These are phyloP conservation scores for Xylaria castorea DNA, from an alignment of 495 filamentous ascomycete species.

Conservation along the genomic window DNA sequence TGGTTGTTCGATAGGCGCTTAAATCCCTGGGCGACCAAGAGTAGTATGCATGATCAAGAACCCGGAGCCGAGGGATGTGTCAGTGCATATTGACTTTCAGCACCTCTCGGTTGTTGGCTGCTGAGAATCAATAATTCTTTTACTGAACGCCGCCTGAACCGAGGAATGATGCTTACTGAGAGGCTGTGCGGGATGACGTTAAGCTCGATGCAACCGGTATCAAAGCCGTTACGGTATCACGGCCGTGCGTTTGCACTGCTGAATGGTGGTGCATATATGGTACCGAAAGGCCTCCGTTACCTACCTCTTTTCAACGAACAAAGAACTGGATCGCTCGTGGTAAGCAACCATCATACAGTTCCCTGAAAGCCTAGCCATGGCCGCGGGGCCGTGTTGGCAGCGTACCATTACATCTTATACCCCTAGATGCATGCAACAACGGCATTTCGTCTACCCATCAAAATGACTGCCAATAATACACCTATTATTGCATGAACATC, in stretches of 20 bases:
- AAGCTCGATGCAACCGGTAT: background rate
- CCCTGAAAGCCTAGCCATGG: background rate
- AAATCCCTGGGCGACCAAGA: background rate
- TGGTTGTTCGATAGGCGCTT: background rate
- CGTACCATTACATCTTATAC: slow-evolving; percentile 12
- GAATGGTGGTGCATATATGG: background rate
- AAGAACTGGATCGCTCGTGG: background rate
- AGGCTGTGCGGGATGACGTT: background rate
- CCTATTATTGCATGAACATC: background rate
- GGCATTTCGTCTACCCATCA: background rate
- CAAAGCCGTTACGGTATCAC: background rate
- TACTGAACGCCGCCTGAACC: background rate
- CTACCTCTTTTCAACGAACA: background rate
- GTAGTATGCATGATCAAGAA: background rate
- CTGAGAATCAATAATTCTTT: background rate
- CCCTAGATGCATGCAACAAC: background rate
- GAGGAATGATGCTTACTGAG: slow-evolving; percentile 4
- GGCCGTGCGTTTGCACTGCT: background rate
- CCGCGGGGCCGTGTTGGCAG: background rate
- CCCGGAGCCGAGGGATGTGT: slow-evolving; percentile 6
- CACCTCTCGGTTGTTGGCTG: background rate
- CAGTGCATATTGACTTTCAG: slow-evolving; percentile 1
- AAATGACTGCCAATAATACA: background rate
- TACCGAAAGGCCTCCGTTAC: background rate
- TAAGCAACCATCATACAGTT: background rate